Evolutionary conservation across 306 rosid genomes (phyloP), one percentile per base, ranked within the genome.

Genomic region (barrel medic (Medicago truncatula)): DNA sequence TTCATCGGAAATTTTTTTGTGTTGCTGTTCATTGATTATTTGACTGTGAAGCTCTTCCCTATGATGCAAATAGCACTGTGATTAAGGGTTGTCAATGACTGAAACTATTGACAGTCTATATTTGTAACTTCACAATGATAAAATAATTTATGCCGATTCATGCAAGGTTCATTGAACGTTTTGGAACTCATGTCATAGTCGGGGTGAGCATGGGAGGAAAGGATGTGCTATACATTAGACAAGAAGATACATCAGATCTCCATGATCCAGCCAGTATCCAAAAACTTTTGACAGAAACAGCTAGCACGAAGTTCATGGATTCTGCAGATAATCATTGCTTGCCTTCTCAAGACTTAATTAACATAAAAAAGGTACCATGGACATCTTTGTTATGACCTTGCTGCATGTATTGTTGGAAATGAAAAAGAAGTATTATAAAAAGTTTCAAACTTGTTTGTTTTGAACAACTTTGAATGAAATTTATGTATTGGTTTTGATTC

Each of bases 151-250:
- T 78, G 9, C 25, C n/a, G 60, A 69, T 67, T 76, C 63, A 49
- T 78, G 81, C 73, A 80, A 93, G 98, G 89, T 90, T 93, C 84
- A 89, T 93, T 80, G 86, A 86, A 43, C 85, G 75, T 34, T 93
- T 89, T 76, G 98, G 98, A 73, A 93, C 98, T 72, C 96, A 93
- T 80, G 85, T 93, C 72, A 82, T 93, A 70, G 90, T 87, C 63
- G 94, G 98, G 49, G 88, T 93, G 73, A 89, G 86, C 88, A 93
- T 93, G 93, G 98, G 98, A 73, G 98, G 95, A 70, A 90, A 90
- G 84, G 95, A 93, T 86, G 92, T 90, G 59, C 73, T 92, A 75
- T 92, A 87, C 60, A 67, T 90, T 87, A 90, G 91, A 79, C 92
- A 92, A 78, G 90, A 84, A 81, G 88, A 83, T 83, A 69, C 92